Percentiles rank a stretch among this genome's conserved stretches.
phyloP scores from a whole-genome alignment of 139 green algal genomes.

The Auxenochlorella pyrenoidosa region DNA sequence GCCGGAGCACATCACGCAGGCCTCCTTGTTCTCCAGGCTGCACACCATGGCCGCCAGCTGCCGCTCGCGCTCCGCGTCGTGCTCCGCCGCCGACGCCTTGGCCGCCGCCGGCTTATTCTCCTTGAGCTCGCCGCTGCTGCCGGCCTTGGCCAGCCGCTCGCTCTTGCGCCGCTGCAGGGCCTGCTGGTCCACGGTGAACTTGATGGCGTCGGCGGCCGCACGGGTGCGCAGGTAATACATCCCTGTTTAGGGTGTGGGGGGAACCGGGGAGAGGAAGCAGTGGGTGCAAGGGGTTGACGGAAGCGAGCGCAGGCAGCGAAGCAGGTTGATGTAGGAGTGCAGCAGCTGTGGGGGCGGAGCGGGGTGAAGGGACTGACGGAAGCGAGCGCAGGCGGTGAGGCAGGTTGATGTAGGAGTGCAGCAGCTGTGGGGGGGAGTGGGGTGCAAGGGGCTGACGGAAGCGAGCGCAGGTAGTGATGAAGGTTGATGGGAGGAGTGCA shows the following conservation, averaged over 20 bases:
- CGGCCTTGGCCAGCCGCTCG: conserved; percentile 37
- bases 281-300: no score
- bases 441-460: no score
- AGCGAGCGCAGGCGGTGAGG: no score
- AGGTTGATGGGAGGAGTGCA: no score
- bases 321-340: no score
- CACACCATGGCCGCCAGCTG: conserved; percentile 92
- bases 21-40: conserved; percentile 96
- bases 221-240: conserved; percentile 99
- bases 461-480: no score
- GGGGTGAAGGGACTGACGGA: no score
- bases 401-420: no score
- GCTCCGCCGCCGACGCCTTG: conserved; percentile 45
- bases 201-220: conserved; percentile 97
- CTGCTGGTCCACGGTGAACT: conserved; percentile 97
- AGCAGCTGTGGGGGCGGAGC: no score
- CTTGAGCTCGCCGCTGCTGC: conserved; percentile 12
- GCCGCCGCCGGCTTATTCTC: conserved; percentile 75
- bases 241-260: conserved; percentile 58
- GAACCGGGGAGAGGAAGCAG: no score
- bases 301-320: no score
- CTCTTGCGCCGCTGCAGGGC: conserved; percentile 49
- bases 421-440: no score
- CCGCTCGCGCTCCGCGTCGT: conserved; percentile 61
- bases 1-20: conserved; percentile 95